Evolutionary conservation across 768 basidiomycete genomes (phyloP).

Genomic region (Mycena epipterygia): DNA sequence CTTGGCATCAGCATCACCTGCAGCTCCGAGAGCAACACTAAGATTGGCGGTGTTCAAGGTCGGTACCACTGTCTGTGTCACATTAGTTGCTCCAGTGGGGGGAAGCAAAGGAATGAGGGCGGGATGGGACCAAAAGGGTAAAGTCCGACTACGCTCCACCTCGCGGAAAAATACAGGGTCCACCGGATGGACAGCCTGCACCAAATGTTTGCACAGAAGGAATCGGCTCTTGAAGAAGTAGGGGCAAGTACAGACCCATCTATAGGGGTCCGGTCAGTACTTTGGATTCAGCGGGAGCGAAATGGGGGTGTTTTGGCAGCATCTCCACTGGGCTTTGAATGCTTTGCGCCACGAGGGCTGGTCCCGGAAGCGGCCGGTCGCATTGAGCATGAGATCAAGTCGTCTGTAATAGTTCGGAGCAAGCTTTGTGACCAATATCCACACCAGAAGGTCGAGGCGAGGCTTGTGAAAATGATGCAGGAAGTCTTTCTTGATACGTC

Average conservation of each 20-base stretch:
- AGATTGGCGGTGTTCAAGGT: not conserved
- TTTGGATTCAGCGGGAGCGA: not conserved
- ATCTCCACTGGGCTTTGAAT: constrained; percentile 20
- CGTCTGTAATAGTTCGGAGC: constrained; percentile 32
- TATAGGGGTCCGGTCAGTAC: not conserved
- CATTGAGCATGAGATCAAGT: constrained; percentile 9
- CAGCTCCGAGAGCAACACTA: not conserved
- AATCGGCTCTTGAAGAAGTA: constrained; percentile 35
- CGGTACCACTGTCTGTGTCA: not conserved
- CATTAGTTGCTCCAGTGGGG: not conserved
- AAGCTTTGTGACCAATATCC: constrained; percentile 37
- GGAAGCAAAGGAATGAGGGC: not conserved
- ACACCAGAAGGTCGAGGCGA: constrained; percentile 39
- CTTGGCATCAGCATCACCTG: not conserved
- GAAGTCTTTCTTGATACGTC: constrained; percentile 40
- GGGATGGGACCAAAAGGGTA: constrained; percentile 36
- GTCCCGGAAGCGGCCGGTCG: constrained; percentile 15
- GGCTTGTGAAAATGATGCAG: constrained; percentile 38
- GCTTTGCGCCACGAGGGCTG: constrained; percentile 22
- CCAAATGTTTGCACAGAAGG: constrained; percentile 40
- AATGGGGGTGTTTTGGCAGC: not conserved
- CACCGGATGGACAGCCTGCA: constrained; percentile 33
- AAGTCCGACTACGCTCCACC: constrained; percentile 26
- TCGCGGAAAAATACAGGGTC: constrained; percentile 37
- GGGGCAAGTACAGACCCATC: constrained; percentile 36